Evolutionary conservation across 306 rosid species (phyloP).

Genomic region (Phaseolus lunatus): DNA sequence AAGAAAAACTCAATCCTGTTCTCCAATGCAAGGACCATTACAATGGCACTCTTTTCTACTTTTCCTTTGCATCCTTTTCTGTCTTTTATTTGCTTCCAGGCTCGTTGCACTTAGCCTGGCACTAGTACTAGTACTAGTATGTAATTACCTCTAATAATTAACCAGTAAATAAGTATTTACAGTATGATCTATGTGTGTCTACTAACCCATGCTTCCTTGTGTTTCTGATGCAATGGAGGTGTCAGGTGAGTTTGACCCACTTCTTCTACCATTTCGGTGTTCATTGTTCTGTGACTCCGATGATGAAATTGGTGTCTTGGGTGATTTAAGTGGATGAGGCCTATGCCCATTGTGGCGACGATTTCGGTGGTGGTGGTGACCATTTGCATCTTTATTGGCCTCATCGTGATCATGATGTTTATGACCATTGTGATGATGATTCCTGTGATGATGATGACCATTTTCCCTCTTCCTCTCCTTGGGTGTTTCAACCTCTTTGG

Average conservation of each 20-base stretch:
- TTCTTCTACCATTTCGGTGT: slow-evolving; percentile 36
- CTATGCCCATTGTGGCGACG: slow-evolving; percentile 36
- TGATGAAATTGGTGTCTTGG: slow-evolving; percentile 52
- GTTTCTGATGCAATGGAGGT: slow-evolving; percentile 50
- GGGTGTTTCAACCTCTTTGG: slow-evolving; percentile 9
- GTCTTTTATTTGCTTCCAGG: not conserved
- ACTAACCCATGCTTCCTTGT: slow-evolving; percentile 45
- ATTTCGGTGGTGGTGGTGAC: slow-evolving; percentile 31
- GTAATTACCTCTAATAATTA: slow-evolving; percentile 7
- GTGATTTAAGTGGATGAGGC: slow-evolving; percentile 43
- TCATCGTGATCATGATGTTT: slow-evolving; percentile 19
- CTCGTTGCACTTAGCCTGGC: not conserved
- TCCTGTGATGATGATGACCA: slow-evolving; percentile 32
- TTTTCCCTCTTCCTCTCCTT: slow-evolving; percentile 54
- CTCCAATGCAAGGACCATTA: slow-evolving; percentile 40
- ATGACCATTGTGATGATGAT: slow-evolving; percentile 42
- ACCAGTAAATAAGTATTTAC: slow-evolving; percentile 51
- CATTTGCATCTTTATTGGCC: slow-evolving; percentile 13
- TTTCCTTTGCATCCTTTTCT: not conserved
- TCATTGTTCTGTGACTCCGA: slow-evolving; percentile 33
- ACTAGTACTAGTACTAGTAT: not conserved
- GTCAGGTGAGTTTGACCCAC: slow-evolving; percentile 57
- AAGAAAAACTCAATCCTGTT: slow-evolving; percentile 29
- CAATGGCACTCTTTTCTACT: slow-evolving; percentile 22
- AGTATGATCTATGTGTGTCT: not conserved